Conservation (phyloP, 768 basidiomycete species). For the Macrolepiota dolichaula region DNA sequence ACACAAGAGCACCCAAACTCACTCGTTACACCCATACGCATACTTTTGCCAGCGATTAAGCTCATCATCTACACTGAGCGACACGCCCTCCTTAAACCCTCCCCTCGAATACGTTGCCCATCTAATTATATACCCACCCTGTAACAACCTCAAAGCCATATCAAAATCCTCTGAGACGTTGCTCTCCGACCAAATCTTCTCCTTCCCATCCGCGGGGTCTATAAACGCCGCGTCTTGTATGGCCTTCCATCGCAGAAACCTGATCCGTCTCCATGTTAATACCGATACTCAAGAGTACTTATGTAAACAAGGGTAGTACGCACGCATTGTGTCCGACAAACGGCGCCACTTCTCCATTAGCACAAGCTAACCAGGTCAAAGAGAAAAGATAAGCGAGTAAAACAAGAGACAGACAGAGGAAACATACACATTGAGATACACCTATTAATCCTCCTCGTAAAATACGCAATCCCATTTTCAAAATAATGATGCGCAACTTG, state of each 20-base stretch:
- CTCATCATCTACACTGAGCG: constrained; percentile 84
- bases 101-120: constrained; percentile 87
- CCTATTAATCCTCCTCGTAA: constrained; percentile 77
- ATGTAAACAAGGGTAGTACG: constrained; percentile 6
- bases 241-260: constrained; percentile 81
- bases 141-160: constrained; percentile 65
- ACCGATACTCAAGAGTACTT: background rate
- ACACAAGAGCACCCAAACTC: no score
- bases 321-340: constrained; percentile 83
- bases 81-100: constrained; percentile 89
- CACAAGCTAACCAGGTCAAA: constrained; percentile 54
- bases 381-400: background rate
- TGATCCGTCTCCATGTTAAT: constrained; percentile 9
- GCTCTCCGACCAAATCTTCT: constrained; percentile 74
- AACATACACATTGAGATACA: constrained; percentile 69
- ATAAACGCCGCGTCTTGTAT: constrained; percentile 80
- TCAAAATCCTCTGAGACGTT: constrained; percentile 86
- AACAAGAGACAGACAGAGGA: constrained; percentile 20
- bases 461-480: constrained; percentile 84
- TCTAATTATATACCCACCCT: constrained; percentile 65
- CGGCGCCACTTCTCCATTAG: constrained; percentile 79
- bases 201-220: constrained; percentile 59
- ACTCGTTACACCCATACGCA: constrained; percentile 63
- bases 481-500: constrained; percentile 86
- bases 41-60: constrained; percentile 88